Evolutionary conservation across 2,329 filamentous ascomycete genomes (phyloP), one percentile per base, ranked within the genome.

Genomic region (Nemania sp.): DNA sequence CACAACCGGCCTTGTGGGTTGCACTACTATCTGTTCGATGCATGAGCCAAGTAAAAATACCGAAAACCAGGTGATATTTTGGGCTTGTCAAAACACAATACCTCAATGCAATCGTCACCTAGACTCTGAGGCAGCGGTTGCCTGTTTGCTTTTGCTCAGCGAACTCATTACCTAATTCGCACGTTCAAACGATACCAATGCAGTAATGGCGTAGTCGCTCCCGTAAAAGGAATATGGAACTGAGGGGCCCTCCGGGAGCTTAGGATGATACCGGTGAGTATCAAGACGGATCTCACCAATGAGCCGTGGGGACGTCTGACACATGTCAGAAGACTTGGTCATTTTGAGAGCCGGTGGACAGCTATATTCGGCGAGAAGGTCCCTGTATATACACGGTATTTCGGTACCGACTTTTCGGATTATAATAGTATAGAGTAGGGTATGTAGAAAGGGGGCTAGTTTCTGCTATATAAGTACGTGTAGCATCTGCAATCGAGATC

Each of bases 221-320:
- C 43, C n/a, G 54, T 2, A 20, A 32, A 59, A 64, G 5, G 52
- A 26, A n/a, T 64, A 53, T 32, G 24, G 53, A 26, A 11, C 24
- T 2, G 41, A 43, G 10, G 10, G 10, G 38, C 22, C 52, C 38
- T 51, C 18, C 26, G 32, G 29, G 32, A 58, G 13, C 54, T 45
- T 32, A 22, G 18, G 8, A 47, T 45, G n/a, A 3, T 38, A 3
- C 38, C 18, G n/a, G 38, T 55, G 20, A 60, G 62, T 24, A 54
- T 49, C 15, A 26, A 29, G 27, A 65, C 62, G 13, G 20, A 29
- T 2, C 47, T 65, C 18, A 3, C 22, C n/a, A 55, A 56, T 24
- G 51, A 49, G 41, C 49, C 38, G 18, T 55, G 29, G 38, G 29
- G 55, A 51, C 27, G 20, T 20, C 22, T 41, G 22, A 65, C 41